Base-by-base conservation (phyloP, 2,329 filamentous ascomycete species). In the Hypoxylon sp. region DNA sequence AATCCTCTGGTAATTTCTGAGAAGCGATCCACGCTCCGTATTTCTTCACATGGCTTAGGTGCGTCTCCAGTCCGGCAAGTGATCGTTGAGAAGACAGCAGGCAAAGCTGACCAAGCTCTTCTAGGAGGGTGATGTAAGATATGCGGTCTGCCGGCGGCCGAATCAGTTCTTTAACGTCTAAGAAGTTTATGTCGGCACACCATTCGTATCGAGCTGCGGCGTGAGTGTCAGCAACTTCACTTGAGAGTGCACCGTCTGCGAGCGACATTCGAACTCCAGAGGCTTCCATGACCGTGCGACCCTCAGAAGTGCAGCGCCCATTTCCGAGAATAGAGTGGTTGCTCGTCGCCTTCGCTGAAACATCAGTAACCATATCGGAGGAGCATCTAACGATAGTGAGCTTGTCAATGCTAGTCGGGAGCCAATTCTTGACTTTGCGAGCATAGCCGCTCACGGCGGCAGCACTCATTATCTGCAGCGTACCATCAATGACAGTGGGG, bases 141-240 rank as follows among this genome's bases (percentile, higher is more conserved):
- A 43, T 10, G 30, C 49, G 57, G 30, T 56, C 48, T 11, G n/a
- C 4, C 7, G 53, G 47, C 22, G 26, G 34, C 6, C 26, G 34
- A 28, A 65, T 62, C 6, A 65, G 43, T 17, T 58, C 46, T 4
- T 57, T 48, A 1, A 52, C 37, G 22, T 65, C 54, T 10, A 65
- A 26, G 6, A 62, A 65, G 44, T 65, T 53, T 30, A 65, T 65
- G 37, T 61, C 53, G 39, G 53, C 17, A 44, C 32, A 19, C 57
- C 62, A 65, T 37, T 59, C 60, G 24, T 59, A 64, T n/a, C 60
- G 60, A 34, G 60, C 60, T 24, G 60, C 60, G 3, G 55, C 50
- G 17, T 64, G 60, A 13, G 47, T 59, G 30, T 64, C 54, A 10
- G 55, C 32, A 7, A 49, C n/a, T 8, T 59, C 60, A n/a, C 55